Base-by-base conservation (phyloP, 2,329 filamentous ascomycete species). In the Penicillium frequentans region DNA sequence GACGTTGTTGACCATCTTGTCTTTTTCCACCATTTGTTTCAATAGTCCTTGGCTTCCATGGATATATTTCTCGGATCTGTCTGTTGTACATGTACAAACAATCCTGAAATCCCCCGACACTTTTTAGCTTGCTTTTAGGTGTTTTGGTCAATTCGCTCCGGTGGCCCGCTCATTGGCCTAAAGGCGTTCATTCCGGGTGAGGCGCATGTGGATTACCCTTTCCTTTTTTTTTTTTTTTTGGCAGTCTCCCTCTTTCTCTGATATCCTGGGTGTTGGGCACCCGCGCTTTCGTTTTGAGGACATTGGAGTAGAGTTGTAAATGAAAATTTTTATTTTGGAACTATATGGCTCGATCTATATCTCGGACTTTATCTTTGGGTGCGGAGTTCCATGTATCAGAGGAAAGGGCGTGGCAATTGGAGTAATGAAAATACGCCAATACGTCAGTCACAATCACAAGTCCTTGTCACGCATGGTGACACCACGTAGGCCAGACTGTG, bases 131-230 rank as follows among this genome's bases (percentile, higher is more conserved):
- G 35, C n/a, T 54, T 54, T 54, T 52, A 57, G 64, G 59, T 58
- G 63, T 61, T 61, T 59, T 52, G 60, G 53, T 60, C 52, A 56
- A 52, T 51, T 58, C 58, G 26, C 48, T 60, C 51, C 26, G 42
- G 45, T 37, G 54, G 50, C 29, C 39, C 39, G 45, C 35, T 31
- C 44, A 47, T 43, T 56, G 51, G 47, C 54, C 52, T 46, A 52
- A 52, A 52, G 62, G 63, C 58, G 60, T 64, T 66, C 59, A 57
- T 64, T 62, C 55, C 52, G 51, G 57, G 51, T 56, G 47, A 55
- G 58, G 58, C 58, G 58, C 50, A 56, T 29, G 27, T 29, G 52
- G 52, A 44, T 29, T 43, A 19, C n/a, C 6, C 29, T 31, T 24
- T 45, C 39, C 45, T 50, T 57, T 33, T 43, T 51, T 56, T 19